Evolutionary conservation across 2,329 filamentous ascomycete genomes (phyloP), one percentile per base, ranked within the genome.

Genomic region (Chaetothyriales sp.): DNA sequence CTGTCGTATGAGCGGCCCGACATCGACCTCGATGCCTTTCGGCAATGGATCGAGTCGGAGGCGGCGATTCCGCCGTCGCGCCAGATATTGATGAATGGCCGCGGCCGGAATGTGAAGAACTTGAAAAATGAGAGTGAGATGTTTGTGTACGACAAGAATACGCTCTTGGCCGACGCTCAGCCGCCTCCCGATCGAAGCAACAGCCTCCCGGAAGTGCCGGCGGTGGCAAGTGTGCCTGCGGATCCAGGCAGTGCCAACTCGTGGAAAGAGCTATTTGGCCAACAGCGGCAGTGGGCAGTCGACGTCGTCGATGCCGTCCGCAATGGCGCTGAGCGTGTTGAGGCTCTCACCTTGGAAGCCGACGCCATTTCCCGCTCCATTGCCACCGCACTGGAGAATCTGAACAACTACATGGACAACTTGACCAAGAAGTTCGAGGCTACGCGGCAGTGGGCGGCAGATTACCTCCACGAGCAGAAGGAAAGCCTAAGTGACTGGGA

Each of bases 241-340:
- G 84, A 94, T 60, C 76, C 83, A 44, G 82, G 89, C 63, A 82
- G 87, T 56, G 86, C 84, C 55, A 76, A 83, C 62, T 83, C 89
- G 78, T 98, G 92, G 90, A 86, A 88, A 65, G 80, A 82, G 45
- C 74, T 97, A 19, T 95, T 92, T 73, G 84, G 83, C 66, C 77
- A 82, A 53, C 82, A 92, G 54, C 81, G 83, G 61, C 76, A 77
- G 59, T 98, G 92, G 92, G 85, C 89, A 0, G 70, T 82, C 50
- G 75, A 74, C 43, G 70, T 94, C 33, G 76, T 84, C 5, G 79
- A 83, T 22, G 81, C 83, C 59, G 90, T 86, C 60, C 74, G 74
- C 44, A 48, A 71, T 72, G 48, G 83, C 88, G 71, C 80, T 82
- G 76, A 82, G 51, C 77, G 69, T 47, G 67, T 67, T 51, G 66